A percentile compares a stretch with the other conserved stretches of the same genome.
phyloP scores from a whole-genome alignment of 805 yeast genomes.

The Zygosaccharomyces rouxii region DNA sequence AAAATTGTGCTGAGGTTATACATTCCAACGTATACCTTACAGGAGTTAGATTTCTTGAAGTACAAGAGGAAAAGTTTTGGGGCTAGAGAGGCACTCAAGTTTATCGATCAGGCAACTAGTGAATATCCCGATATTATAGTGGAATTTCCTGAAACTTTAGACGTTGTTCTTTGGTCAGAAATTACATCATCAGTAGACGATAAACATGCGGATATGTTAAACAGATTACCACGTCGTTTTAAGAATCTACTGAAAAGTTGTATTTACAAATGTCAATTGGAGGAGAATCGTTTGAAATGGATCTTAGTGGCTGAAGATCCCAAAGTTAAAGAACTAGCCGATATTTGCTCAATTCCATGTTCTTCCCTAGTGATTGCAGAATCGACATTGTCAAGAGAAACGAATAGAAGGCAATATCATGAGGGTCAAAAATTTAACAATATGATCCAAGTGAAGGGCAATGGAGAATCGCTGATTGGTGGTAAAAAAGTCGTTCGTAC shows the following conservation, averaged over 20 bases:
- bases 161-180: conserved; percentile 26
- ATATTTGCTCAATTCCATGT: conserved; percentile 48
- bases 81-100: conserved; percentile 60
- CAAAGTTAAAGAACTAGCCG: conserved; percentile 50
- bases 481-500: conserved; percentile 41
- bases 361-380: conserved; percentile 35
- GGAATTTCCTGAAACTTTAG: conserved; percentile 45
- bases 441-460: conserved; percentile 20
- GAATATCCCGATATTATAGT: conserved; percentile 31
- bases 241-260: conserved; percentile 55
- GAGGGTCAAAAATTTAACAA: conserved; percentile 26
- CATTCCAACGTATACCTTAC: conserved; percentile 50
- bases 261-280: conserved; percentile 47
- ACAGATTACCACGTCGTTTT: conserved; percentile 47
- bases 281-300: conserved; percentile 46
- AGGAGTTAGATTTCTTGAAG: conserved; percentile 55
- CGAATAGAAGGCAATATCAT: conserved; percentile 24
- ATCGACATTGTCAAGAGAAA: conserved; percentile 22
- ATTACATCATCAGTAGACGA: conserved; percentile 16
- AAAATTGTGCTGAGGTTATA: conserved; percentile 40
- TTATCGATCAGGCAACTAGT: conserved; percentile 45
- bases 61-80: conserved; percentile 55
- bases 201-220: conserved; percentile 11
- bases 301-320: conserved; percentile 58
- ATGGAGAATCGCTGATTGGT: conserved; percentile 16